These are phyloP conservation scores for Prunus armeniaca DNA, from an alignment of 306 rosid species.

Conservation along the genomic window DNA sequence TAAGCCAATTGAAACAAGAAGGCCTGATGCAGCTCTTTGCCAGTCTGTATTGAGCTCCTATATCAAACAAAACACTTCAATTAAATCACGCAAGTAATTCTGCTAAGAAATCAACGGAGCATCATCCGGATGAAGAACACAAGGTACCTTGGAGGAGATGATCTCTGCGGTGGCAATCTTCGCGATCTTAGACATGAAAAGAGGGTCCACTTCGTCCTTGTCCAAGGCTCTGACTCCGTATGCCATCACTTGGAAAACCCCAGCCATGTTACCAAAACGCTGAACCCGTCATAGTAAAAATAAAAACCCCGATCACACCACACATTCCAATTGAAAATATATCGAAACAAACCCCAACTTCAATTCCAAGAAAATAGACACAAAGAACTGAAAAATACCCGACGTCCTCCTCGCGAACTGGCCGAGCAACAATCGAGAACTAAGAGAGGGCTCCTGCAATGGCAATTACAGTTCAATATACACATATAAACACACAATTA, in stretches of 20 bases:
- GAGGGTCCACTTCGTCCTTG: slow-evolving; percentile 55
- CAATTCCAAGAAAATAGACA: slow-evolving; percentile 2
- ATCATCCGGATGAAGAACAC: neutral
- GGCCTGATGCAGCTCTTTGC: slow-evolving; percentile 88
- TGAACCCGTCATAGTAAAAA: slow-evolving; percentile 20
- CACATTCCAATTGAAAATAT: neutral
- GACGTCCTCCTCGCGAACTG: slow-evolving; percentile 86
- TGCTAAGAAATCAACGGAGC: neutral
- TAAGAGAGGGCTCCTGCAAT: slow-evolving; percentile 64
- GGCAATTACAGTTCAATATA: slow-evolving; percentile 8
- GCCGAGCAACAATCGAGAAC: slow-evolving; percentile 86
- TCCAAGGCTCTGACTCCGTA: slow-evolving; percentile 78
- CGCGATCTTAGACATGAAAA: slow-evolving; percentile 80
- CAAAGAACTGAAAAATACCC: slow-evolving; percentile 43
- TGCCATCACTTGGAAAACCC: slow-evolving; percentile 91
- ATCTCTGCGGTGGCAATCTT: slow-evolving; percentile 90
- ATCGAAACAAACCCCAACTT: neutral
- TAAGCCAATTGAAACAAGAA: slow-evolving; percentile 87
- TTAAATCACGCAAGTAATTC: slow-evolving; percentile 5
- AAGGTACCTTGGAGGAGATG: slow-evolving; percentile 83
- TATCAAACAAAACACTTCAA: slow-evolving; percentile 27
- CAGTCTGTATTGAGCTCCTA: slow-evolving; percentile 86
- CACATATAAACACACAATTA: neutral
- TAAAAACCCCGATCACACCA: neutral
- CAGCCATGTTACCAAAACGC: slow-evolving; percentile 97